phyloP scores from a whole-genome alignment of 371 early-diverging fungal genomes.

The Rhizopus delemar region DNA sequence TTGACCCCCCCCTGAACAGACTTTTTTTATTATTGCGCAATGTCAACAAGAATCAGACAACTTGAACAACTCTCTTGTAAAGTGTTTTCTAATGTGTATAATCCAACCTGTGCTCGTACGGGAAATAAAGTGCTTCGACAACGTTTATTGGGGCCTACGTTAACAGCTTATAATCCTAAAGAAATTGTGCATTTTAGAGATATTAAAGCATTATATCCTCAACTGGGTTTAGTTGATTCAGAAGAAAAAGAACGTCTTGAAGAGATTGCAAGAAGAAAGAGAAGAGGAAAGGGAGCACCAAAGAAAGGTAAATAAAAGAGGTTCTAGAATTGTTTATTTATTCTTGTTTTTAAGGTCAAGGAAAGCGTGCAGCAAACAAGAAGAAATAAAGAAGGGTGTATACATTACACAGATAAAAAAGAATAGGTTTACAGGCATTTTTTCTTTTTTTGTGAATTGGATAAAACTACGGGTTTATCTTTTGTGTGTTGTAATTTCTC shows the following conservation, averaged over 20 bases:
- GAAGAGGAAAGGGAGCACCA: conserved; percentile 82
- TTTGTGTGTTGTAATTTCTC: conserved; percentile 5
- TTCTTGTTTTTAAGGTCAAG: conserved; percentile 49
- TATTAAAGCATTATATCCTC: conserved; percentile 62
- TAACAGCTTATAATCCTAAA: conserved; percentile 71
- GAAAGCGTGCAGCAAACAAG: conserved; percentile 65
- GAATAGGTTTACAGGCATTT: background rate
- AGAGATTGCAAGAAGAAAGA: conserved; percentile 67
- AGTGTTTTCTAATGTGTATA: conserved; percentile 73
- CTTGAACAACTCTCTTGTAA: conserved; percentile 66
- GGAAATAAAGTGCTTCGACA: conserved; percentile 76
- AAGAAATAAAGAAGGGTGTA: conserved; percentile 45
- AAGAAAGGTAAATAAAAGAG: conserved; percentile 65
- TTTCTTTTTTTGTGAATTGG: conserved; percentile 1
- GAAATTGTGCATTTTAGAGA: conserved; percentile 58
- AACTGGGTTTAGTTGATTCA: conserved; percentile 60
- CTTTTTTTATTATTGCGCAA: no score
- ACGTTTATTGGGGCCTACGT: conserved; percentile 64
- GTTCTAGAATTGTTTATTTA: background rate
- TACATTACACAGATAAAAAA: background rate
- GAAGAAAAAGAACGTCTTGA: conserved; percentile 72
- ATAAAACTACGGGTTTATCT: background rate
- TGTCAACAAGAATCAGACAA: conserved; percentile 7
- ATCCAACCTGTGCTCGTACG: conserved; percentile 70
- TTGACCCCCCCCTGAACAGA: no score